Evolutionary conservation across 257 asterid species (phyloP), one percentile per base, ranked within the genome.

Genomic region (Fraxinus pennsylvanica): DNA sequence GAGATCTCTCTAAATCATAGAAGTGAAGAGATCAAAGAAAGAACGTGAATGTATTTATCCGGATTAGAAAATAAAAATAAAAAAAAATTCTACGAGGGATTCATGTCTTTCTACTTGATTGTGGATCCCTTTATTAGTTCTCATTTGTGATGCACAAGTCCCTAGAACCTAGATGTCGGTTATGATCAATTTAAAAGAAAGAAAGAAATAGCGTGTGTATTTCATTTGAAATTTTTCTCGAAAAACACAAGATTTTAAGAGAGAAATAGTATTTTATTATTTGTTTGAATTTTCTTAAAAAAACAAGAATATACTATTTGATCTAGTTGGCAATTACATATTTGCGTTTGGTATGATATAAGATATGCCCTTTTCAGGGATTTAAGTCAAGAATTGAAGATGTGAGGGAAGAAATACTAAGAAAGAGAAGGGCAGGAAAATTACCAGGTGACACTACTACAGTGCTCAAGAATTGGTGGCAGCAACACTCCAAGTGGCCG

Each of bases 401-500:
- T 69, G 99, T 94, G 72, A 89, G 99, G 76, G 99, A 94, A 86
- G 99, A 94, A 81, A 94, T 94, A 78, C 21, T 94, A 52, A 87
- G 99, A 36, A 94, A 94, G 82, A 87, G 99, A 83, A 90, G 99
- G 85, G 99, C 99, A 0, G 99, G 99, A 17, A 94, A 94, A 78
- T 78, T 94, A 81, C 99, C 99, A 0, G 97, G 97, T 67, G 97
- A 94, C 86, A 94, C 99, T 3, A 94, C 99, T 13, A 84, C 92
- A 29, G 92, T 93, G 79, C 89, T 94, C 5, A 94, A 94, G 86
- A 88, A 85, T 72, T 94, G 99, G 99, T 94, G 99, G 99, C 97
- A 92, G 82, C 96, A 94, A 66, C 99, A 94, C 77, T 86, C 99
- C 0, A 94, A 94, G 85, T 94, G 99, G 99, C 99, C 99, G 72